Evolutionary conservation across 2,329 filamentous ascomycete genomes (phyloP), one percentile per base, ranked within the genome.

Genomic region (Calonectria pseudoturangicola): DNA sequence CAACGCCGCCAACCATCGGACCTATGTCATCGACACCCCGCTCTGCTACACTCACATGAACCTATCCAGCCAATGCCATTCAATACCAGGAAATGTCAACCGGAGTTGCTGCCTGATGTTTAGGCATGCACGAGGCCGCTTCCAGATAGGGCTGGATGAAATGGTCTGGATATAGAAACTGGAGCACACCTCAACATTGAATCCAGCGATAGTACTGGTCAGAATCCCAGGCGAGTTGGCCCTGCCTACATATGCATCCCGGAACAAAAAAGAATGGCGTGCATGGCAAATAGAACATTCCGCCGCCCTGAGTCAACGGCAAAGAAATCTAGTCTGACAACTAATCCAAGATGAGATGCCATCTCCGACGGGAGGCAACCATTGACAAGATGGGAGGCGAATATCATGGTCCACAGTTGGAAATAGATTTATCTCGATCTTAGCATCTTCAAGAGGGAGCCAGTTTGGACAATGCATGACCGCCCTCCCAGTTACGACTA

Each of bases 21-120:
- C 33, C 15, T 36, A n/a, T n/a, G 47, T 65, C 43, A 28, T n/a
- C 21, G 13, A 50, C 62, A 50, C 62, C 45, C 45, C 43, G 43
- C 41, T 21, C 60, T 15, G 12, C 27, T 47, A 10, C 41, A 10
- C 41, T 64, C 54, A 13, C 21, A 27, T 33, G 10, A 36, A 12
- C 33, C 33, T 36, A 41, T 60, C 36, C 36, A 28, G 33, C 54
- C 54, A 60, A 60, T 60, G 8, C 36, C 54, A 21, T 2, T 2
- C 12, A 6, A 18, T 60, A 60, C 54, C 54, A 41, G 15, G 54
- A 36, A 41, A n/a, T 28, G 36, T 18, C 33, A 36, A 21, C 13
- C 33, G 18, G 54, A 60, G 54, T 60, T 60, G 54, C 54, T 60
- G 54, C 54, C 54, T 60, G 54, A 10, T 41, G 30, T 27, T 13